phyloP scores from a whole-genome alignment of 2,329 filamentous ascomycete genomes.

The Chaetomium sp. region DNA sequence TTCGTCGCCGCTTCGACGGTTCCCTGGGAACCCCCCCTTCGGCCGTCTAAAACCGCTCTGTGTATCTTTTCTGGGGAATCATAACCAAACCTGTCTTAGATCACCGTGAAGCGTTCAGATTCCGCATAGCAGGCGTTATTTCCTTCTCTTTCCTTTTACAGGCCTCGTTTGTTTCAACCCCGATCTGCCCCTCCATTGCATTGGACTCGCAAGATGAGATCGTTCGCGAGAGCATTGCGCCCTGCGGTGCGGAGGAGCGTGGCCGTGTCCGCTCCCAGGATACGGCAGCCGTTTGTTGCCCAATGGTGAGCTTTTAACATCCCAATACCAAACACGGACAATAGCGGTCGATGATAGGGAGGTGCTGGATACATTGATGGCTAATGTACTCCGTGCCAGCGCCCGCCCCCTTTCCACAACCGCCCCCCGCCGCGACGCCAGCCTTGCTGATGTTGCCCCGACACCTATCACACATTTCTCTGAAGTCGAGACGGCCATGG shows the following conservation, averaged over 20 bases:
- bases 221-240: conserved; percentile 53
- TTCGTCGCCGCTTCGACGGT: conserved; percentile 13
- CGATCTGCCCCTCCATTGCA: neutral
- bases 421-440: conserved; percentile 54
- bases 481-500: conserved; percentile 87
- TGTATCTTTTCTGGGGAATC: neutral
- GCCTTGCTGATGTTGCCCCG: conserved; percentile 78
- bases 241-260: conserved; percentile 54
- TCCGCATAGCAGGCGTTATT: conserved; percentile 15
- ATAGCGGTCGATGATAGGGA: neutral
- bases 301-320: conserved; percentile 32
- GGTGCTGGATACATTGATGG: neutral
- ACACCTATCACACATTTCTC: conserved; percentile 93
- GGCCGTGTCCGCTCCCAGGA: conserved; percentile 38
- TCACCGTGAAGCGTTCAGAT: neutral
- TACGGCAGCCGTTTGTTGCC: conserved; percentile 38
- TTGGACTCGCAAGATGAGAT: conserved; percentile 46
- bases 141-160: neutral
- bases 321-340: neutral
- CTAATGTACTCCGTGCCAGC: conserved; percentile 32
- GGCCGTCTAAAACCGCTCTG: conserved; percentile 17
- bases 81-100: neutral
- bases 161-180: neutral
- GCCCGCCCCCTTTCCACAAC: conserved; percentile 64
- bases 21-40: conserved; percentile 8